Evolutionary conservation across 306 rosid species (phyloP), one percentile per base, ranked within the genome.

Genomic region (Sophora flavescens): DNA sequence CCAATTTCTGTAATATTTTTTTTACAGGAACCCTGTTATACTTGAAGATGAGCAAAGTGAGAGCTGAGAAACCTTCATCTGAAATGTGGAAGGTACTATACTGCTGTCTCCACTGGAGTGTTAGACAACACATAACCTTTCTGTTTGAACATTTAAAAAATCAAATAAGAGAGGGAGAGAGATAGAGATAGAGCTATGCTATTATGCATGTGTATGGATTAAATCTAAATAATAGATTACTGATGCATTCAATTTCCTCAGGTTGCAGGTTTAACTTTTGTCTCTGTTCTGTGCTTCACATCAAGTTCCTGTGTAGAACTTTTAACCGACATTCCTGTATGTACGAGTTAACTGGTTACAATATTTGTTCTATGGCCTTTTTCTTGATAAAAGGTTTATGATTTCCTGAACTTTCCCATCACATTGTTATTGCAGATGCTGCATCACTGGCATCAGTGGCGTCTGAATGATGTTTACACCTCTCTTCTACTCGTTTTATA

Each of bases 231-330:
- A 33, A 62, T 67, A 45, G 50, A 60, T 63, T 22, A 28, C 70
- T 79, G 61, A 80, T 47, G 48, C 35, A 62, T 61, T 77, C 65
- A 6, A 56, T 85, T 72, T 63, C 70, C 64, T 54, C 93, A 95
- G 99, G 96, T 95, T 89, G 97, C 97, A 68, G 91, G 96, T 84
- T 80, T 95, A 84, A 88, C 99, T 67, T 81, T 82, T 28, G 87
- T 88, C 82, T 92, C 96, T 65, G 90, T 95, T 32, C 36, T 92
- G 41, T 95, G 97, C 84, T 90, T 95, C 90, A 68, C 93, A 68
- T 88, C 96, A 26, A 88, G 93, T 75, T 87, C 99, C 77, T 70
- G 86, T 35, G 90, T 90, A 64, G 97, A 91, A 71, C 85, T 95
- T 54, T 75, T 92, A 10, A 92, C 99, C 4, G 84, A 95, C 75